Evolutionary conservation across 1,284 basidiomycete genomes (phyloP).

Genomic region (Kalmanozyma brasiliensis): DNA sequence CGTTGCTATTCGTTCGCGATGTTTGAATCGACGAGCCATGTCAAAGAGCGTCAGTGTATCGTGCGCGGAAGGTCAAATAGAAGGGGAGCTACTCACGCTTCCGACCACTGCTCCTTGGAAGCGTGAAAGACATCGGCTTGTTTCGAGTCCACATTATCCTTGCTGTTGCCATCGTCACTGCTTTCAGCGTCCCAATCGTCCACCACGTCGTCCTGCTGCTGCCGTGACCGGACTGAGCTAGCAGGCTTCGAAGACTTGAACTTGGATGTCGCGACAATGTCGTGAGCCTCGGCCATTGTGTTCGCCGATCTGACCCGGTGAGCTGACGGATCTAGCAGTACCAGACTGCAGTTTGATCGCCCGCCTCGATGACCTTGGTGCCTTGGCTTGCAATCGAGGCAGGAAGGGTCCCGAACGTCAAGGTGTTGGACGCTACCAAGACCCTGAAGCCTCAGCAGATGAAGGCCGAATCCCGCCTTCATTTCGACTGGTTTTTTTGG

Average conservation of each 20-base stretch:
- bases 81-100: slow-evolving; percentile 31
- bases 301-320: too few relatives aligned
- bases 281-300: background rate
- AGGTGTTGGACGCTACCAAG: too few relatives aligned
- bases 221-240: slow-evolving; percentile 5
- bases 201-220: slow-evolving; percentile 20
- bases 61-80: background rate
- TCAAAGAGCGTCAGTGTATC: background rate
- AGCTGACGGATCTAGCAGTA: too few relatives aligned
- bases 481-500: too few relatives aligned
- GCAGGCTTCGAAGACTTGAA: slow-evolving; percentile 29
- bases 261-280: slow-evolving; percentile 36
- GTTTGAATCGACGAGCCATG: background rate
- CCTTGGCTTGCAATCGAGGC: too few relatives aligned
- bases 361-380: too few relatives aligned
- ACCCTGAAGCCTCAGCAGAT: too few relatives aligned
- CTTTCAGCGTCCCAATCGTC: slow-evolving; percentile 53
- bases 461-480: too few relatives aligned
- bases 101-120: slow-evolving; percentile 36
- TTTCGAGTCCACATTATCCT: background rate
- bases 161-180: slow-evolving; percentile 20
- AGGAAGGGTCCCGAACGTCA: too few relatives aligned
- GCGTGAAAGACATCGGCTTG: slow-evolving; percentile 28
- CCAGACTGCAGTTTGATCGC: too few relatives aligned
- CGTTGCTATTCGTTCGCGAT: slow-evolving; percentile 16